Conservation (phyloP, 345 rosid species). For the Eucalyptus sideroxylon region DNA sequence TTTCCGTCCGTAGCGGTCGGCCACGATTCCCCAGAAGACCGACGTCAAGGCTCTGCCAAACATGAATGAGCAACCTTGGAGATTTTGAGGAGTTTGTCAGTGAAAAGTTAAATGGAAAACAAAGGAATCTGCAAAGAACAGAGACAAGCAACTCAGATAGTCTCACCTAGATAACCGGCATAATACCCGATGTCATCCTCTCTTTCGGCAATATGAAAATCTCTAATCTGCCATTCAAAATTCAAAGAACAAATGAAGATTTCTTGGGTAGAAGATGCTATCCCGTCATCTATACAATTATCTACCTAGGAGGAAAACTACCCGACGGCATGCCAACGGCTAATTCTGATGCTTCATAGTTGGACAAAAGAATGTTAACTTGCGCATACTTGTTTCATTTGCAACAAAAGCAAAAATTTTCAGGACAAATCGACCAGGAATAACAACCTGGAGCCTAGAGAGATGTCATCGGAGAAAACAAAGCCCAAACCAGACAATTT, state of each 20-base stretch:
- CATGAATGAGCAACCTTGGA: constrained; percentile 78
- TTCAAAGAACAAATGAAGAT: neutral
- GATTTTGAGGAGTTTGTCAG: neutral
- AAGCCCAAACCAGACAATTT: neutral
- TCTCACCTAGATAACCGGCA: constrained; percentile 85
- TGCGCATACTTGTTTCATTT: neutral
- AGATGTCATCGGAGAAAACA: neutral
- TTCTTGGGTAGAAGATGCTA: neutral
- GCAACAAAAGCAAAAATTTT: neutral
- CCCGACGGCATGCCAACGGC: neutral
- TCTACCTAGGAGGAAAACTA: neutral
- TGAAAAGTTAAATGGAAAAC: neutral
- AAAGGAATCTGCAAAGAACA: neutral
- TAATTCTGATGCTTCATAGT: neutral
- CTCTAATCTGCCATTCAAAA: constrained; percentile 39
- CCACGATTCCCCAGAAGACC: constrained; percentile 66
- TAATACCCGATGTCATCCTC: constrained; percentile 90
- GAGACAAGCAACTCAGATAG: neutral
- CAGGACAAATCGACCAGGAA: neutral
- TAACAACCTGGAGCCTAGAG: neutral
- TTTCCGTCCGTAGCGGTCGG: constrained; percentile 89
- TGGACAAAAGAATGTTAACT: neutral
- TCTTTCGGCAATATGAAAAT: constrained; percentile 55
- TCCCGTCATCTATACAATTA: neutral
- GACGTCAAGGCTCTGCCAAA: constrained; percentile 88